phyloP scores from a whole-genome alignment of 192 early-diverging fungal species.

The Podila clonocystis region DNA sequence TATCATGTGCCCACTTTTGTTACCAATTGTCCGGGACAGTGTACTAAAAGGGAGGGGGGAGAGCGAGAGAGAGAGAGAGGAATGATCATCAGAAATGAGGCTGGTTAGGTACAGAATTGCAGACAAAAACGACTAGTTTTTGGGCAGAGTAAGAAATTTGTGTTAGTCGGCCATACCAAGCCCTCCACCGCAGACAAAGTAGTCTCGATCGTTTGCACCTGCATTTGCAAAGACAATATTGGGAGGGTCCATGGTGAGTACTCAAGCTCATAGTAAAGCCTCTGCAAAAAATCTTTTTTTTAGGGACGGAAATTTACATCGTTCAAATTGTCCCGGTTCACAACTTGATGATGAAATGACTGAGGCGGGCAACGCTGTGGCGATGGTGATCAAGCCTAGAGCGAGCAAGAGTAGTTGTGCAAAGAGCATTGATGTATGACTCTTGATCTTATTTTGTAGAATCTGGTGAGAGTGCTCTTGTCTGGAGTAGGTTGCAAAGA shows the following conservation, averaged over 20 bases:
- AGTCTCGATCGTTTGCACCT: background rate
- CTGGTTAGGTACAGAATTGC: no score
- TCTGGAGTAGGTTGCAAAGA: background rate
- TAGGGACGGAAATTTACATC: no score
- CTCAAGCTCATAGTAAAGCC: background rate
- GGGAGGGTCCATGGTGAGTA: background rate
- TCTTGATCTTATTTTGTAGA: no score
- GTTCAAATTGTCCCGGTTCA: no score
- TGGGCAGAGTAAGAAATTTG: background rate
- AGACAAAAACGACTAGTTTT: background rate
- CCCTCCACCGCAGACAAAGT: background rate
- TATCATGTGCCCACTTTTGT: background rate
- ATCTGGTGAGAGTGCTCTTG: no score
- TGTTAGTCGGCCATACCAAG: background rate
- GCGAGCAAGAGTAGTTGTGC: no score
- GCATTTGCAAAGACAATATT: background rate
- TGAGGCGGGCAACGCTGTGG: no score
- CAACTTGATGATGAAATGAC: no score
- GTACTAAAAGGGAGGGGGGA: background rate
- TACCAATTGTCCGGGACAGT: slow-evolving; percentile 26
- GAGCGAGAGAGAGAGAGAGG: background rate
- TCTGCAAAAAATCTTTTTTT: no score
- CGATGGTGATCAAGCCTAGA: no score
- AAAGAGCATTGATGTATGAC: no score
- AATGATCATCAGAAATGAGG: no score